These are phyloP conservation scores for Murraya paniculata DNA, from an alignment of 345 rosid species.

Conservation along the genomic window DNA sequence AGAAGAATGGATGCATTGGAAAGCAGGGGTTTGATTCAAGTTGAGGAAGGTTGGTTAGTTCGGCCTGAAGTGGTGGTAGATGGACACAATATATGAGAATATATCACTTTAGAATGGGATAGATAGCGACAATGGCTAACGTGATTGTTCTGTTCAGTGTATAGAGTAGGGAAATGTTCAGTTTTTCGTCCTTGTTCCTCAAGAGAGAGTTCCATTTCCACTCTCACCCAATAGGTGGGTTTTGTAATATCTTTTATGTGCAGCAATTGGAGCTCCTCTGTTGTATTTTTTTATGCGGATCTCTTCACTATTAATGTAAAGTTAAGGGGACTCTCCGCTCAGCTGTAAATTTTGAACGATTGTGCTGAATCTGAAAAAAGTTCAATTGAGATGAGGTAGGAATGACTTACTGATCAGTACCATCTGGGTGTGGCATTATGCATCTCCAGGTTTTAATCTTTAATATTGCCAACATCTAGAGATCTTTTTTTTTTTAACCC, in stretches of 20 bases:
- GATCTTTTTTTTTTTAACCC: too few relatives aligned
- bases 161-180: background rate
- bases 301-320: background rate
- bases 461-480: too few relatives aligned
- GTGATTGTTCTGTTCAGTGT: background rate
- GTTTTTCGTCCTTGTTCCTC: background rate
- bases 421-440: too few relatives aligned
- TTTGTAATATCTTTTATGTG: background rate
- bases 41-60: background rate
- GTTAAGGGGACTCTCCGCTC: background rate
- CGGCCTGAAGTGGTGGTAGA: background rate
- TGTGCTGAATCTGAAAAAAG: background rate
- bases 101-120: background rate
- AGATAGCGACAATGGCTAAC: background rate
- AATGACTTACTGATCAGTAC: background rate
- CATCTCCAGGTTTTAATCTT: too few relatives aligned
- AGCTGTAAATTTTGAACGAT: background rate
- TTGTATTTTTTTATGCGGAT: background rate
- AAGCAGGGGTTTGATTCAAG: background rate
- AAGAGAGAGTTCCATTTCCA: background rate
- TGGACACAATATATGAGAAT: background rate
- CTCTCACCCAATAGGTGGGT: background rate
- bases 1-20: background rate
- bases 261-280: conserved; percentile 1
- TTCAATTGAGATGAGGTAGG: background rate